Evolutionary conservation across 2,329 filamentous ascomycete species (phyloP), one percentile per base, ranked within the genome.

Genomic region (Fusarium acutatum): DNA sequence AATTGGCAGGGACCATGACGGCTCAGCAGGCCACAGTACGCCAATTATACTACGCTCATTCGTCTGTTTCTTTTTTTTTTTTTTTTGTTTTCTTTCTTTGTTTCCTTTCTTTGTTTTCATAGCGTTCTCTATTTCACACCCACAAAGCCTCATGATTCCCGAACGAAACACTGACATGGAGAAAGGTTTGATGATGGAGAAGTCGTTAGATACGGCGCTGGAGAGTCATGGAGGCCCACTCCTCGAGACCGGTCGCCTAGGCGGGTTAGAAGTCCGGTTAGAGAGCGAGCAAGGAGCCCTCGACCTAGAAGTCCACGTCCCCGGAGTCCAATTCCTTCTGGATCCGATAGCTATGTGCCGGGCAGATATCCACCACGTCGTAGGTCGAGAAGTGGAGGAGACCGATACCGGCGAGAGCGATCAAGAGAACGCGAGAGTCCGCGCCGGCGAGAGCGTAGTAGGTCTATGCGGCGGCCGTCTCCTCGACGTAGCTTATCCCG

Each of bases 201-300:
- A 81, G 89, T 90, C 60, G 87, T 89, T 71, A 84, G 88, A 77
- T 90, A 90, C 78, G 88, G 88, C 58, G 89, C 89, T 18, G 88
- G 88, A 66, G 88, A 90, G 80, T 90, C 88, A 41, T 90, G 89
- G 84, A 83, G 88, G 67, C 88, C 88, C 17, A 90, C 87, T 66
- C 89, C 88, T 57, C 81, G 86, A 56, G 83, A 86, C 71, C 83
- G 85, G 63, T 87, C 86, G 34, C 85, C 86, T 22, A 74, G 80
- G 50, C 77, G 80, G 66, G 67, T 74, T 26, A 79, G 80, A 61
- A 83, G 81, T 68, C 81, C 81, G 17, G 64, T 78, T 28, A 69
- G 79, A 50, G 79, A 80, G 24, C 76, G 79, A 67, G 71, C 77
- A 15, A 77, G 80, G 57, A 83, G 81, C 57, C 80, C 81, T n/a